Evolutionary conservation across 208 protist genomes (phyloP), one percentile per base, ranked within the genome.

Genomic region (Acanthamoeba lenticulata): DNA sequence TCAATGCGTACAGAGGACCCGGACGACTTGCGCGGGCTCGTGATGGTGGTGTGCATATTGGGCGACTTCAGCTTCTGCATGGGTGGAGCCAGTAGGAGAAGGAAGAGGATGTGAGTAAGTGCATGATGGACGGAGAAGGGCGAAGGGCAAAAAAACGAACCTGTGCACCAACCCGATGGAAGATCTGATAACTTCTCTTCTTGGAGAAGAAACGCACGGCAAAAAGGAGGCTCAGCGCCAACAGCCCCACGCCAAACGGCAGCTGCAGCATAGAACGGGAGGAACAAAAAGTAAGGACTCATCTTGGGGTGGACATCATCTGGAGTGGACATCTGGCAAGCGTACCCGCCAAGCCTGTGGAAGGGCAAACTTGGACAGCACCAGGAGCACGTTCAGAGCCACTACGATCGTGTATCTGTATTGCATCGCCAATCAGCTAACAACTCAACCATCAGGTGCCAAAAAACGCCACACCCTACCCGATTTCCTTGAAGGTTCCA

Each of bases 131-230:
- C 0, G 24, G 27, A 21, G 6, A n/a, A n/a, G n/a, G n/a, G n/a
- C n/a, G n/a, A n/a, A n/a, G n/a, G n/a, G n/a, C n/a, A n/a, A n/a
- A n/a, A n/a, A n/a, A n/a, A 86, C 77, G 69, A 13, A 45, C 44
- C 44, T 40, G 44, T 19, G 67, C 38, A 29, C 77, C 77, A 24
- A 11, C n/a, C 24, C 77, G 32, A 38, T 86, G 32, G 77, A 47
- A 86, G 77, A 86, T 52, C 27, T 34, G 77, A 34, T 86, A 86
- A 27, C 21, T 17, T 19, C 38, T n/a, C 44, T n/a, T 86, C 44
- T 57, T 86, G 77, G 24, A 57, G 77, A 86, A 86, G 77, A 60
- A 86, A 42, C 77, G 77, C 44, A 38, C 32, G 77, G 77, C 44
- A 86, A 57, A 86, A 42, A 17, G n/a, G 44, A 15, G 24, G 77